Evolutionary conservation across 2,329 filamentous ascomycete genomes (phyloP).

Genomic region (Penicillium oxalicum): DNA sequence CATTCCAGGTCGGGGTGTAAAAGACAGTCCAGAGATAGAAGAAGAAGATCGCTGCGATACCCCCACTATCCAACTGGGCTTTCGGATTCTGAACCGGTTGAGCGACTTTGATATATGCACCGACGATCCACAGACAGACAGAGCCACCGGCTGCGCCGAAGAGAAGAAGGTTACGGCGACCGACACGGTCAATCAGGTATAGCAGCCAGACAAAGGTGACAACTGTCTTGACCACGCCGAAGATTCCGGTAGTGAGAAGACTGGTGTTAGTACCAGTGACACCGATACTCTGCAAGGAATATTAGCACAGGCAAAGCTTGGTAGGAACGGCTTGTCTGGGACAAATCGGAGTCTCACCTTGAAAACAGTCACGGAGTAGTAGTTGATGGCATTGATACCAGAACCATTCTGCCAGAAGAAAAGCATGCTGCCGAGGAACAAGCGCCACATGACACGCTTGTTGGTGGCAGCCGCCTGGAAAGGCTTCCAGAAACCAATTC

Average conservation of each 20-base stretch:
- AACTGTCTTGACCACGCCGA: slow-evolving; percentile 68
- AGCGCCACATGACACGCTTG: slow-evolving; percentile 59
- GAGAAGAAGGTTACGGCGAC: slow-evolving; percentile 59
- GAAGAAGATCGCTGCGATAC: slow-evolving; percentile 52
- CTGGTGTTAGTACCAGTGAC: slow-evolving; percentile 54
- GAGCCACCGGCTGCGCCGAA: slow-evolving; percentile 58
- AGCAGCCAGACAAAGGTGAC: slow-evolving; percentile 65
- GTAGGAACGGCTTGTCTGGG: background rate
- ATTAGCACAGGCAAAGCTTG: background rate
- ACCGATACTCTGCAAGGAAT: slow-evolving; percentile 46
- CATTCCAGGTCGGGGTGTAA: slow-evolving; percentile 69
- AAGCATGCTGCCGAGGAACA: slow-evolving; percentile 66
- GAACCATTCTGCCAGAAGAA: slow-evolving; percentile 75
- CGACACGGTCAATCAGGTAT: slow-evolving; percentile 60
- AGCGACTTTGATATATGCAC: slow-evolving; percentile 35
- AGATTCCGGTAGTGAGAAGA: slow-evolving; percentile 66
- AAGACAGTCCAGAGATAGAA: slow-evolving; percentile 71
- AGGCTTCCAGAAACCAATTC: slow-evolving; percentile 68
- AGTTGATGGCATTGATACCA: slow-evolving; percentile 75
- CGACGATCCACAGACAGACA: slow-evolving; percentile 34
- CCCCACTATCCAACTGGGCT: slow-evolving; percentile 24
- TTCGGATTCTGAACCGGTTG: slow-evolving; percentile 21
- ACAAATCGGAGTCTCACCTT: slow-evolving; percentile 24
- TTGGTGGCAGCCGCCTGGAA: slow-evolving; percentile 54
- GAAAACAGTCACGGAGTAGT: slow-evolving; percentile 66